phyloP scores from a whole-genome alignment of 805 yeast genomes.

The Vanderwaltozyma polyspora region DNA sequence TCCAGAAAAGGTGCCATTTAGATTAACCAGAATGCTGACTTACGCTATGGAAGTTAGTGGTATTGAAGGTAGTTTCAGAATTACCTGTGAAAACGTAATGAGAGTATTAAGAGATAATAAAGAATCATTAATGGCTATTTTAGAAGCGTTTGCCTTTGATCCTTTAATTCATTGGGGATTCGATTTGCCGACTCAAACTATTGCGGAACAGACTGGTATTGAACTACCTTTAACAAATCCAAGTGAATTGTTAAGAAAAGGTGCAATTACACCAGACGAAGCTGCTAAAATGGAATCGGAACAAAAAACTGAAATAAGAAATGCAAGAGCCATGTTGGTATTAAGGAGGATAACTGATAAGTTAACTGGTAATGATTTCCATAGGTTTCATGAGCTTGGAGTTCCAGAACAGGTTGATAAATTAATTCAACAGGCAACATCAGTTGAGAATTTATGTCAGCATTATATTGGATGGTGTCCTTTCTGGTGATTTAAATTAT shows the following conservation, averaged over 20 bases:
- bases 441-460: constrained; percentile 90
- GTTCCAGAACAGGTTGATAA: constrained; percentile 89
- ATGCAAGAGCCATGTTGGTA: constrained; percentile 85
- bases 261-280: constrained; percentile 67
- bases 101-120: constrained; percentile 84
- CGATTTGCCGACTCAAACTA: constrained; percentile 75
- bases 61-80: constrained; percentile 92
- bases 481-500: constrained; percentile 55
- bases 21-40: constrained; percentile 91
- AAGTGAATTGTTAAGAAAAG: constrained; percentile 57
- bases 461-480: constrained; percentile 99
- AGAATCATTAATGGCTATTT: constrained; percentile 93
- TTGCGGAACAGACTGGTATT: constrained; percentile 63
- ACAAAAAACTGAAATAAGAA: constrained; percentile 61
- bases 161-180: constrained; percentile 99
- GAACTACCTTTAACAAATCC: constrained; percentile 57
- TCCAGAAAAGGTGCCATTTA: constrained; percentile 96
- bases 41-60: constrained; percentile 99
- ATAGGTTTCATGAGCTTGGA: constrained; percentile 54
- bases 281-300: constrained; percentile 59
- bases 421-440: constrained; percentile 89
- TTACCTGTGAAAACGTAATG: constrained; percentile 96
- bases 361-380: constrained; percentile 87
- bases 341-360: constrained; percentile 84
- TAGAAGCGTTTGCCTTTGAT: constrained; percentile 97